Evolutionary conservation across 1,284 basidiomycete genomes (phyloP).

Genomic region (Ceratobasidium sp.): DNA sequence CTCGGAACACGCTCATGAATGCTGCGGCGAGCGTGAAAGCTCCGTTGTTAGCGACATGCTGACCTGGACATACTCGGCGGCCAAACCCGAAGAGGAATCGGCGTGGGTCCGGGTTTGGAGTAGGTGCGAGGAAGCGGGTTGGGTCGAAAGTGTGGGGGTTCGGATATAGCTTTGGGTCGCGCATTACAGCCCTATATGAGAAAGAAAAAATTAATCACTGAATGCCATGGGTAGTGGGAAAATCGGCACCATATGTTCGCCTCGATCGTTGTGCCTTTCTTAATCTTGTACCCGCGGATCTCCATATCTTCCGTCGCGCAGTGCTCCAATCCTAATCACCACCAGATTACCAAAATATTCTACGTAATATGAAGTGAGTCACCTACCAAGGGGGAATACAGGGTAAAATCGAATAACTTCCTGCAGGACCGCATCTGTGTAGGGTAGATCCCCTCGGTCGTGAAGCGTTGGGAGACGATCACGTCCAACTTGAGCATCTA

Average conservation of each 20-base stretch:
- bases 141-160: conserved; percentile 24
- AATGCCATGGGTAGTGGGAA: not conserved
- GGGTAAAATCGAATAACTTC: conserved; percentile 43
- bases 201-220: not conserved
- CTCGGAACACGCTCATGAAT: conserved; percentile 30
- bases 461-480: conserved; percentile 39
- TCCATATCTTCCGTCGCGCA: conserved; percentile 16
- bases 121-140: conserved; percentile 23
- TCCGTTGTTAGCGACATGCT: conserved; percentile 36
- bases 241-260: conserved; percentile 16
- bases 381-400: conserved; percentile 12
- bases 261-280: conserved; percentile 27
- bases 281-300: conserved; percentile 13
- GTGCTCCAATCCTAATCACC: conserved; percentile 18
- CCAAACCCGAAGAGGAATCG: conserved; percentile 37
- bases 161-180: conserved; percentile 13
- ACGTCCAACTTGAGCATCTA: conserved; percentile 41
- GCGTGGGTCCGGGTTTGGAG: conserved; percentile 21
- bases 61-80: conserved; percentile 32
- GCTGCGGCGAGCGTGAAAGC: conserved; percentile 23
- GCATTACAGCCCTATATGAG: conserved; percentile 15
- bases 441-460: conserved; percentile 45
- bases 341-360: not conserved
- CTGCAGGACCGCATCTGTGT: conserved; percentile 51
- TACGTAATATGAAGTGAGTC: not conserved